Conservation (phyloP, 495 filamentous ascomycete species). For the Friedmanniomyces simplex region DNA sequence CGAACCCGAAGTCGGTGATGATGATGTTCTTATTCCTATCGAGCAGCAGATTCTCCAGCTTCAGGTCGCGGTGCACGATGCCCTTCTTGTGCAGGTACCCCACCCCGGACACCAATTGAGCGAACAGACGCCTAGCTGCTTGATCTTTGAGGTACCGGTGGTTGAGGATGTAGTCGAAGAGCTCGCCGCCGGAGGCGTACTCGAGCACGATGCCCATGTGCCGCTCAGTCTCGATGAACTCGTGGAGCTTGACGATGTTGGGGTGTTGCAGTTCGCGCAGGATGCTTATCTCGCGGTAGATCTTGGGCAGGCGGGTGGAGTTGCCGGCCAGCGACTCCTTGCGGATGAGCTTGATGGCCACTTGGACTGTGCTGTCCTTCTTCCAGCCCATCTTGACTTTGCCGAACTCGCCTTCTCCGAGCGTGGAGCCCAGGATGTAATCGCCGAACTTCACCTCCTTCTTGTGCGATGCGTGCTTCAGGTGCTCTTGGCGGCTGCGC, state of each 20-base stretch:
- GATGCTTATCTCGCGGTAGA: conserved; percentile 92
- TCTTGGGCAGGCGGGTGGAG: conserved; percentile 81
- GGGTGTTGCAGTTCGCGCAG: conserved; percentile 77
- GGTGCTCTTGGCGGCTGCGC: conserved; percentile 72
- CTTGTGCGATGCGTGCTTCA: conserved; percentile 37
- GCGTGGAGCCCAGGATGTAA: conserved; percentile 90
- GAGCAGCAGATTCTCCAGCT: conserved; percentile 90
- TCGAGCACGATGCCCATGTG: conserved; percentile 98
- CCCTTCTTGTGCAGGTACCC: conserved; percentile 98
- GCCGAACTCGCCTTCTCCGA: conserved; percentile 96
- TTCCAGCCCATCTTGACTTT: conserved; percentile 99
- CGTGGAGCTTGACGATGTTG: conserved; percentile 93
- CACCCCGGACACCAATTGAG: conserved; percentile 91
- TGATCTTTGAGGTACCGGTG: conserved; percentile 93
- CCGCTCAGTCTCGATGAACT: conserved; percentile 95
- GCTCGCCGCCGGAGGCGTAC: conserved; percentile 92
- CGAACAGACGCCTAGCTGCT: conserved; percentile 81
- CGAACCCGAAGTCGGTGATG: conserved; percentile 98
- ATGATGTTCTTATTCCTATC: conserved; percentile 98
- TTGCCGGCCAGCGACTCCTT: conserved; percentile 80
- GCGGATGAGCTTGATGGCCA: conserved; percentile 96
- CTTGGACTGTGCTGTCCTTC: conserved; percentile 82
- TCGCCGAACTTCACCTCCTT: conserved; percentile 90
- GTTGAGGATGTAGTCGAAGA: conserved; percentile 97
- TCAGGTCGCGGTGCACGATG: conserved; percentile 95